These are phyloP conservation scores for Metschnikowia anglica DNA, from an alignment of 805 yeast species.

Conservation along the genomic window DNA sequence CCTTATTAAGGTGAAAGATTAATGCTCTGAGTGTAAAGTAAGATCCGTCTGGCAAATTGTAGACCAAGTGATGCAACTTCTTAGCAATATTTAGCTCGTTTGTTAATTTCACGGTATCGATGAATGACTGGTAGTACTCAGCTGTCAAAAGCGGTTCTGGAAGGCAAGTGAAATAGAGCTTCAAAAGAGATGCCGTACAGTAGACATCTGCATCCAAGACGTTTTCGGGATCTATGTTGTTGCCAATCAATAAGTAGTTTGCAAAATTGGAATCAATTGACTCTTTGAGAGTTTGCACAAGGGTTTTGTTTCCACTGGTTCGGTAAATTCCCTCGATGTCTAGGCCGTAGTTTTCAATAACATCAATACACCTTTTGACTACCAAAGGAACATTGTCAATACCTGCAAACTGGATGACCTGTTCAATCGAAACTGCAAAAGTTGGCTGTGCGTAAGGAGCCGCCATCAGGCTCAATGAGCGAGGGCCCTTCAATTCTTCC, in stretches of 20 bases:
- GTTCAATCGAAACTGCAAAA: slow-evolving; percentile 83
- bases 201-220: slow-evolving; percentile 79
- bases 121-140: slow-evolving; percentile 59
- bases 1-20: slow-evolving; percentile 78
- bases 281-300: slow-evolving; percentile 69
- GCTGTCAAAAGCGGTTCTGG: slow-evolving; percentile 84
- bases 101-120: slow-evolving; percentile 60
- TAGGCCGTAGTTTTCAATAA: slow-evolving; percentile 81
- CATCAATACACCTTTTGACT: slow-evolving; percentile 83
- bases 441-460: slow-evolving; percentile 42
- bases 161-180: slow-evolving; percentile 75
- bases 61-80: slow-evolving; percentile 84
- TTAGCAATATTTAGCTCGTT: slow-evolving; percentile 52
- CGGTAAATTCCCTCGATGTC: slow-evolving; percentile 89
- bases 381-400: slow-evolving; percentile 90
- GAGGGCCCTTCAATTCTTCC: slow-evolving; percentile 37
- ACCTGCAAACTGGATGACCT: slow-evolving; percentile 68
- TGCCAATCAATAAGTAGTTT: slow-evolving; percentile 47
- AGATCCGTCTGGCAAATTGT: slow-evolving; percentile 89
- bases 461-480: slow-evolving; percentile 24
- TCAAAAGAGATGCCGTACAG: slow-evolving; percentile 82
- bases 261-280: slow-evolving; percentile 76
- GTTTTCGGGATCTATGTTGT: slow-evolving; percentile 39
- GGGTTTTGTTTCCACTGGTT: slow-evolving; percentile 72
- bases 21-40: slow-evolving; percentile 87